Conservation (phyloP, 2,329 filamentous ascomycete genomes). For the Drechslerella stenobrocha region DNA sequence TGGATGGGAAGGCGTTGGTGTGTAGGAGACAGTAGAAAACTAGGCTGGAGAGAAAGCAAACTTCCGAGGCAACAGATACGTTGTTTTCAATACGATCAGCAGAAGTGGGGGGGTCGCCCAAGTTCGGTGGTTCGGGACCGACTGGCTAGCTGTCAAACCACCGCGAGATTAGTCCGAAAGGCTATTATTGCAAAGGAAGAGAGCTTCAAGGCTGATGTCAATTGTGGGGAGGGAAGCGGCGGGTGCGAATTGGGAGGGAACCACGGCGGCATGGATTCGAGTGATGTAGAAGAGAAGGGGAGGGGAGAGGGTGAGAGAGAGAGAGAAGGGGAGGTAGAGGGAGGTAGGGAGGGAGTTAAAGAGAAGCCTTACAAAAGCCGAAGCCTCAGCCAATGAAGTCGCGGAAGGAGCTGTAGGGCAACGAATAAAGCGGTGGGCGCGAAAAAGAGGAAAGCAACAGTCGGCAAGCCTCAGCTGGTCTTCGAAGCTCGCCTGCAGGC, state of each 20-base stretch:
- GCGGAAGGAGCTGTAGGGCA: too few species aligned
- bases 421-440: too few species aligned
- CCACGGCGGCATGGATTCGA: neutral
- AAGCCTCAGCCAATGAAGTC: too few species aligned
- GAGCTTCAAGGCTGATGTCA: neutral
- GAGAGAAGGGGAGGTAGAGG: neutral
- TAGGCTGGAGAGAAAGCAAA: conserved; percentile 9
- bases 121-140: neutral
- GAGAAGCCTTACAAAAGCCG: too few species aligned
- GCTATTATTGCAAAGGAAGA: neutral
- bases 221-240: neutral
- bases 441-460: neutral
- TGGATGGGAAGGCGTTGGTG: conserved; percentile 3
- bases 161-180: neutral
- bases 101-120: neutral
- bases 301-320: conserved; percentile 4
- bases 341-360: neutral
- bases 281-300: conserved; percentile 6
- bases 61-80: neutral
- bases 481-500: neutral
- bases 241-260: neutral
- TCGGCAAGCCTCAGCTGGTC: neutral
- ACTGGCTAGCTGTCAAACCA: neutral
- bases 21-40: neutral
- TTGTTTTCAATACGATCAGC: neutral